Evolutionary conservation across 208 protist genomes (phyloP).

Genomic region (Vickermania spadyakhi): DNA sequence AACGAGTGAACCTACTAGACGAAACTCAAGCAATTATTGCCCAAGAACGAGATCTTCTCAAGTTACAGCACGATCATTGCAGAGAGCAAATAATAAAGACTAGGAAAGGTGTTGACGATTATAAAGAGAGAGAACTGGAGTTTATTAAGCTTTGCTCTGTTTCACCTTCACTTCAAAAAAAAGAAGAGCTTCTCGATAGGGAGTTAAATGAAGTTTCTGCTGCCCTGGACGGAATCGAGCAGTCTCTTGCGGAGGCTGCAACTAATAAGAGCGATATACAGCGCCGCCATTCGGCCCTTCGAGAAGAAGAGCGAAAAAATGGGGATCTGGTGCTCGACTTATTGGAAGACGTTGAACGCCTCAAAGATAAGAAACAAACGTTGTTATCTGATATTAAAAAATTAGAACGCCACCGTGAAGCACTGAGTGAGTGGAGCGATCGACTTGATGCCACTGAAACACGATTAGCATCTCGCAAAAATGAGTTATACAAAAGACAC

Average conservation of each 20-base stretch:
- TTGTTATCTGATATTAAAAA: neutral
- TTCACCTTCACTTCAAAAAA: neutral
- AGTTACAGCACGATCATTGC: constrained; percentile 82
- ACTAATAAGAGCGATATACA: neutral
- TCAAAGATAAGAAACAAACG: neutral
- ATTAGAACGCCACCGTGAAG: constrained; percentile 11
- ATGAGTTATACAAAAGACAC: neutral
- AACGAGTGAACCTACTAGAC: constrained; percentile 68
- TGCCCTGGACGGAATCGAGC: neutral
- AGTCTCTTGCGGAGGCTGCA: neutral
- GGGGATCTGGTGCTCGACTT: neutral
- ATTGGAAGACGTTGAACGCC: neutral
- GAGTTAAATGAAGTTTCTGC: neutral
- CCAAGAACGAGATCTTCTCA: constrained; percentile 72
- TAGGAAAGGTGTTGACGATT: neutral
- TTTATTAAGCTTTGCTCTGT: neutral
- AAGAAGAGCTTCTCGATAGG: neutral
- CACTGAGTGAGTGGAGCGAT: constrained; percentile 55
- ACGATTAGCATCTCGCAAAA: neutral
- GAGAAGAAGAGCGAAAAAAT: neutral
- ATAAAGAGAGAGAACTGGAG: neutral
- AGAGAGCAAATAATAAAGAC: constrained; percentile 48
- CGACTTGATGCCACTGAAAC: constrained; percentile 35
- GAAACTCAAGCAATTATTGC: constrained; percentile 68
- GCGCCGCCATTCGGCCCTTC: neutral